These are phyloP conservation scores for Blastocystis sp. DNA, from an alignment of 352 stramenopile genomes.

Conservation along the genomic window DNA sequence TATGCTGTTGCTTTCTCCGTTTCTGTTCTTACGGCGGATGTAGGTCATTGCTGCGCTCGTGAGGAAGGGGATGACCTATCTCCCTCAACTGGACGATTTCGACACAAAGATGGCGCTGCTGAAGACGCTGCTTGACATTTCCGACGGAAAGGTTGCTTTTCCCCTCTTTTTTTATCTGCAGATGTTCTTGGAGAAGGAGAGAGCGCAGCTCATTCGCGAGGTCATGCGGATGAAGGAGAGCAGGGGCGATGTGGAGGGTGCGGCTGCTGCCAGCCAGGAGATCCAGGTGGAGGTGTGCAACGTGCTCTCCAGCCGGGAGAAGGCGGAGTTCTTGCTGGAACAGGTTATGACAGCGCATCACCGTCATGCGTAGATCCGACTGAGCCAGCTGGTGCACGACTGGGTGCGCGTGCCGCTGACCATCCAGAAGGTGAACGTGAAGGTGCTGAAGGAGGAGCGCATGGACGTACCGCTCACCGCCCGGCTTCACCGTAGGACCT, in stretches of 20 bases:
- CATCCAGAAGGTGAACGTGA: slow-evolving; percentile 66
- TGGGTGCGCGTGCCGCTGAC: slow-evolving; percentile 59
- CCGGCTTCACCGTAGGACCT: slow-evolving; percentile 5
- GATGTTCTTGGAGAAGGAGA: slow-evolving; percentile 50
- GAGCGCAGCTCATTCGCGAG: slow-evolving; percentile 20
- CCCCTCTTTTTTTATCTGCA: background rate
- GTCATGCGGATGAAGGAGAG: slow-evolving; percentile 62
- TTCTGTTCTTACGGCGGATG: background rate
- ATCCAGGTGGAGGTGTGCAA: slow-evolving; percentile 67
- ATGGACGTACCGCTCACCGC: slow-evolving; percentile 37
- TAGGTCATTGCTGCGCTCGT: slow-evolving; percentile 36
- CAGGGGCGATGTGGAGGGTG: slow-evolving; percentile 33
- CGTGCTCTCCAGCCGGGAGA: slow-evolving; percentile 29
- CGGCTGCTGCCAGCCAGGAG: slow-evolving; percentile 48
- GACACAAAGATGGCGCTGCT: slow-evolving; percentile 19
- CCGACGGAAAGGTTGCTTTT: slow-evolving; percentile 63
- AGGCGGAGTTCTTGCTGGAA: slow-evolving; percentile 63
- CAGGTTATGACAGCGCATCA: background rate
- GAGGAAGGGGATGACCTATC: slow-evolving; percentile 44
- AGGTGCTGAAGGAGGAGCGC: slow-evolving; percentile 42
- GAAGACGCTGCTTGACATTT: slow-evolving; percentile 46
- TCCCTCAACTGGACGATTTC: background rate
- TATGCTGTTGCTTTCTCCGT: slow-evolving; percentile 3
- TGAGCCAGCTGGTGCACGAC: slow-evolving; percentile 48
- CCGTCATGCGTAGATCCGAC: slow-evolving; percentile 13